Conservation (phyloP, 208 protist species). For the Leishmania braziliensis region DNA sequence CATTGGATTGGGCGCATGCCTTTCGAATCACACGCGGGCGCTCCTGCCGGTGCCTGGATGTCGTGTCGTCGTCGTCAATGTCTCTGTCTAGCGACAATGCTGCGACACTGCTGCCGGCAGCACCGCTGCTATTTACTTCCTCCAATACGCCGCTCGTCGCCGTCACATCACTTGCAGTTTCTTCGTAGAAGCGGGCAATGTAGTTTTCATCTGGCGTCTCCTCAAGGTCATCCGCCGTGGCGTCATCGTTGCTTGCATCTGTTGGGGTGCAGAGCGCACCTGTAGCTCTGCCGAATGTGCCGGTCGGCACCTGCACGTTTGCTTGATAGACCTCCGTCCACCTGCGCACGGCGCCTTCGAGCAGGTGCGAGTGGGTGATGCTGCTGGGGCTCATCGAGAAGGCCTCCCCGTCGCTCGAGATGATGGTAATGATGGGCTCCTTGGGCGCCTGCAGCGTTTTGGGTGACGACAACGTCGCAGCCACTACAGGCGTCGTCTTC, state of each 20-base stretch:
- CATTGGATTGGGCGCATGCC: constrained; percentile 15
- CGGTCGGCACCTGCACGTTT: neutral
- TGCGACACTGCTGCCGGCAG: neutral
- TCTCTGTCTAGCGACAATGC: neutral
- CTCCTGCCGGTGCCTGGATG: neutral
- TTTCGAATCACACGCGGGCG: constrained; percentile 15
- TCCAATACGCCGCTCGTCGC: constrained; percentile 12
- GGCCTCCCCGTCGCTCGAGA: constrained; percentile 57
- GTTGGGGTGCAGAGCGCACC: neutral
- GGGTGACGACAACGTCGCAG: neutral
- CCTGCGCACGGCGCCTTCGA: constrained; percentile 45
- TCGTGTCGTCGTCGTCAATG: neutral
- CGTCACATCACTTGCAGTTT: constrained; percentile 19
- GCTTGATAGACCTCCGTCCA: constrained; percentile 51
- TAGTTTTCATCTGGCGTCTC: constrained; percentile 33
- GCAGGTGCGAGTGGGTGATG: constrained; percentile 48
- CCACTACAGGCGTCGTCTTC: neutral
- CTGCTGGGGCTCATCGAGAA: constrained; percentile 49
- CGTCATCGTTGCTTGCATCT: neutral
- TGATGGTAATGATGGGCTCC: constrained; percentile 54
- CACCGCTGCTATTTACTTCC: neutral
- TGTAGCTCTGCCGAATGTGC: neutral
- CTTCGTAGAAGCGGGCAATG: constrained; percentile 28
- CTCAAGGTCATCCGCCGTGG: constrained; percentile 23
- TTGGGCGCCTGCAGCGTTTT: neutral